Base-by-base conservation (phyloP, 257 asterid genomes). In the Fraxinus quadrangulata region DNA sequence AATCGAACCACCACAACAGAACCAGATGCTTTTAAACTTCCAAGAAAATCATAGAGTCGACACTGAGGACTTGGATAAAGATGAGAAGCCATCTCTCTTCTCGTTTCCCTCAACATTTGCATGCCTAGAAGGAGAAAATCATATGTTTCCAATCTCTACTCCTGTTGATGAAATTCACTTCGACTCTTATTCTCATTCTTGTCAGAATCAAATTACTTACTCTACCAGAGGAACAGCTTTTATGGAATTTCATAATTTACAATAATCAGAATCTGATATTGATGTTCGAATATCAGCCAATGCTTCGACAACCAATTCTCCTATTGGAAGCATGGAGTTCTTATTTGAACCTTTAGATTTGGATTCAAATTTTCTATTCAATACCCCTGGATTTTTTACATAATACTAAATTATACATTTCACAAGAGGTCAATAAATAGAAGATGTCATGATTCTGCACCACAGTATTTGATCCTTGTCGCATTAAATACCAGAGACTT, bases 1-100 rank as follows among this genome's bases (percentile, higher is more conserved):
- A 88, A 78, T 23, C 61, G 74, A 87, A 68, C 66, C 72, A 63
- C 78, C 81, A 42, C 87, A 84, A 63, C 87, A 87, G 51, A 88
- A 86, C 26, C 86, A 86, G 77, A 77, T 78, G 71, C 85, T 91
- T 47, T 61, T 75, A 78, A 80, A 82, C 79, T 81, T 88, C 19
- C 83, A 80, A 77, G 78, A 87, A 71, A 86, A 87, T 82, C 85
- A 91, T 79, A 84, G 90, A 78, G 94, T 88, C 78, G 56, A 85
- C 67, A 92, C 91, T 0, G 89, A 84, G 71, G 86, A 81, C 30
- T 81, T 87, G 54, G 86, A 78, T 23, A 73, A 73, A 67, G 86
- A 74, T 40, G 86, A 85, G 40, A 71, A 73, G 39, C 78, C 81
- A 16, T 45, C 84, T 51, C 80, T 83, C 68, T 93, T 91, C 88